Conservation (phyloP, 1,284 basidiomycete genomes). For the Papiliotrema laurentii region DNA sequence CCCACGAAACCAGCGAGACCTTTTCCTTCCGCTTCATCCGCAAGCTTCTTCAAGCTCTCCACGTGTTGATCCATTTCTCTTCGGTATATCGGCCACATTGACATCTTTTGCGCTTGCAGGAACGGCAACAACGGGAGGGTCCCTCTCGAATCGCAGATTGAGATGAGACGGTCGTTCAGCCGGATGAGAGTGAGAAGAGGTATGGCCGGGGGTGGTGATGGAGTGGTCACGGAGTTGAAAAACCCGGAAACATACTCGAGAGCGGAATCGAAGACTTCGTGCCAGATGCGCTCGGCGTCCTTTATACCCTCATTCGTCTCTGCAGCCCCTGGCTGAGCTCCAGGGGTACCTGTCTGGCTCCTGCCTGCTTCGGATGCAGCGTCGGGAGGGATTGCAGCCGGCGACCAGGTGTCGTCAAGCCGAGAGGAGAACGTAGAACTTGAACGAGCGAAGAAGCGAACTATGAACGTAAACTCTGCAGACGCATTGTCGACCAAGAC, state of each 20-base stretch:
- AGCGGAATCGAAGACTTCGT: constrained; percentile 82
- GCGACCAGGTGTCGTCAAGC: constrained; percentile 21
- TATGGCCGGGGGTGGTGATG: constrained; percentile 58
- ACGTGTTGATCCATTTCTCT: constrained; percentile 78
- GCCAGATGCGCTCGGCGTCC: constrained; percentile 62
- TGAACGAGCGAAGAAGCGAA: constrained; percentile 63
- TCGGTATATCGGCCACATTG: constrained; percentile 87
- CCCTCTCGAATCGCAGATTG: constrained; percentile 66
- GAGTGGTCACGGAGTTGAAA: constrained; percentile 37
- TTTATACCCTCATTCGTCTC: constrained; percentile 51
- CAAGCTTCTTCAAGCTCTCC: constrained; percentile 72
- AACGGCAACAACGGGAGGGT: constrained; percentile 74
- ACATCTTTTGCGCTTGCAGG: constrained; percentile 69
- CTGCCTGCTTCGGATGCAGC: constrained; percentile 28
- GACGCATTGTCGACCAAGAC: constrained; percentile 91
- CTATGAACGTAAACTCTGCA: constrained; percentile 81
- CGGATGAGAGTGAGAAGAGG: constrained; percentile 83
- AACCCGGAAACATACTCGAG: constrained; percentile 66
- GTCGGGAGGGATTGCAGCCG: constrained; percentile 19
- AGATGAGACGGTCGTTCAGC: constrained; percentile 69
- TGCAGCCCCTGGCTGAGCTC: constrained; percentile 13
- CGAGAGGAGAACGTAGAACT: constrained; percentile 6
- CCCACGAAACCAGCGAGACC: constrained; percentile 52
- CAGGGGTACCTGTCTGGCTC: constrained; percentile 6
- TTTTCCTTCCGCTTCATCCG: constrained; percentile 60